Base-by-base conservation (phyloP, 148 eudicot species). In the Rhododendron williamsianum region DNA sequence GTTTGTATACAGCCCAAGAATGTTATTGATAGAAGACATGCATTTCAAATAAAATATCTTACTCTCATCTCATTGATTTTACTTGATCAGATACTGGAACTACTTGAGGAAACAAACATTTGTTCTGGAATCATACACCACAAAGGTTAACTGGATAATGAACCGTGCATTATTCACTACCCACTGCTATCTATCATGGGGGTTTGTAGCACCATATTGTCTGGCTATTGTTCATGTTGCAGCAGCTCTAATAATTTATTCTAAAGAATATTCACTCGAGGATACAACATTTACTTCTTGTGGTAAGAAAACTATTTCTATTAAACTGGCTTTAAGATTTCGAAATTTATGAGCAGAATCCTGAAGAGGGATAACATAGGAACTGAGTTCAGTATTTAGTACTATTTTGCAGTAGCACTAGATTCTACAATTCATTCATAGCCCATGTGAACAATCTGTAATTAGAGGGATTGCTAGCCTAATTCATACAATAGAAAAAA, bases 91-190 rank as follows among this genome's bases (percentile, higher is more conserved):
- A 92, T 97, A 97, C 76, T 97, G 99, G 99, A 96, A 96, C 90
- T 96, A 96, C 90, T 90, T 96, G 92, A 92, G 99, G 89, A 96
- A 96, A 89, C 98, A 96, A 91, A 96, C 99, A 69, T 96, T 96
- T 90, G 99, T 96, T 82, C 85, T 96, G 87, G 99, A 96, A 87
- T 96, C 99, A 80, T 96, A 96, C 76, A 86, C 97, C 25, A 88
- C 99, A 56, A 89, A 89, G 88, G 92, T 93, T 76, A 96, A 96
- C 82, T 91, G 94, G 97, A 90, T 93, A 10, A 96, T 96, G 99
- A 96, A 96, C 90, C 95, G 96, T 38, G 98, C 98, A 54, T 91
- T 96, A 87, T 96, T 96, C 91, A 88, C 93, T 85, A 60, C 85
- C 69, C 99, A 96, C 91, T 94, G 95, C 93, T 95, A 96, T 86